Conservation (phyloP, 1,139 yeast genomes). For the Tardiomyces blankii region DNA sequence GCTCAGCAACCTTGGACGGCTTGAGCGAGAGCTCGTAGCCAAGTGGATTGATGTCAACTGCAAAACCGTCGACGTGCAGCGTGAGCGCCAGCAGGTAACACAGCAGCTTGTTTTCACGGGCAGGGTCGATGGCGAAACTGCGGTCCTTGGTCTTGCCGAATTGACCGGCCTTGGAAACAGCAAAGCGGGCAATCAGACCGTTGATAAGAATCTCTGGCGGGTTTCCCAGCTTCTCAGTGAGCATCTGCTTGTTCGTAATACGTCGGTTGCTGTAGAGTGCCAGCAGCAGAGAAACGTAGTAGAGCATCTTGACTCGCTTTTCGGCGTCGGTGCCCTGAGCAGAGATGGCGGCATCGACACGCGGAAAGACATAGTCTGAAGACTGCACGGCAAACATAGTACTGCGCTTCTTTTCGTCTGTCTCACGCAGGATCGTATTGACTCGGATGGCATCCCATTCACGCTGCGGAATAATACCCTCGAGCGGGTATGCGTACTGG, state of each 20-base stretch:
- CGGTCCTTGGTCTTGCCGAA: conserved; percentile 67
- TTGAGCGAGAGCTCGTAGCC: conserved; percentile 79
- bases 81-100: conserved; percentile 66
- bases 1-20: conserved; percentile 57
- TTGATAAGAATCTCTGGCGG: conserved; percentile 70
- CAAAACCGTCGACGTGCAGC: conserved; percentile 65
- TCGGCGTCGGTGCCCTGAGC: conserved; percentile 27
- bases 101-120: conserved; percentile 72
- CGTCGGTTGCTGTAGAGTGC: conserved; percentile 74
- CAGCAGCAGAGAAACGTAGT: conserved; percentile 66
- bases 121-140: conserved; percentile 72
- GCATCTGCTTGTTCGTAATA: conserved; percentile 44
- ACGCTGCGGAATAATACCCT: conserved; percentile 53
- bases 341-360: conserved; percentile 11
- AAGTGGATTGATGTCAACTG: conserved; percentile 67
- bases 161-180: conserved; percentile 41
- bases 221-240: conserved; percentile 50
- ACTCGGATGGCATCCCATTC: conserved; percentile 61
- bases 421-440: conserved; percentile 40
- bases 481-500: conserved; percentile 71
- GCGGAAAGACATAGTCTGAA: conserved; percentile 41
- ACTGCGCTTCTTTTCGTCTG: conserved; percentile 37
- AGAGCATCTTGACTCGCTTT: conserved; percentile 55
- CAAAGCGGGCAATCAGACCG: conserved; percentile 57
- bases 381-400: conserved; percentile 52